Evolutionary conservation across 768 basidiomycete genomes (phyloP).

Genomic region (Lyophyllum semitale): DNA sequence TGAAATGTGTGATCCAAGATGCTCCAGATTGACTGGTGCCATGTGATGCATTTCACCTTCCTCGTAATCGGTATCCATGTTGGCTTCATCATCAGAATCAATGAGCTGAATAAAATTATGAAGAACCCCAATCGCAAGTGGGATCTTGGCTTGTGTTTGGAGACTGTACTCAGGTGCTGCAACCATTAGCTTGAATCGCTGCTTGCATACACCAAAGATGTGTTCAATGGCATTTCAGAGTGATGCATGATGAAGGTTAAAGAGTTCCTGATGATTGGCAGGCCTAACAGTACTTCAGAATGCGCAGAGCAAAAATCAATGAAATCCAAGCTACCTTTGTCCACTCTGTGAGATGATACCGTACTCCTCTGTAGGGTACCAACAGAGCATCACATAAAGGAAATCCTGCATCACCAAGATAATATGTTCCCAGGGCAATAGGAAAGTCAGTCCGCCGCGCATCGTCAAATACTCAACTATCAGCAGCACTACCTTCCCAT

Average conservation of each 20-base stretch:
- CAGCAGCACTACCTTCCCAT: constrained; percentile 41
- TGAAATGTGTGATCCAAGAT: constrained; percentile 12
- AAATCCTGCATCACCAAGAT: constrained; percentile 41
- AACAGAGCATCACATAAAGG: constrained; percentile 31
- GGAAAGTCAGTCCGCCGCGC: constrained; percentile 26
- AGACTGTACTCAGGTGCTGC: constrained; percentile 8
- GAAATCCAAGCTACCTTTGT: constrained; percentile 5
- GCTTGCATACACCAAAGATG: constrained; percentile 6
- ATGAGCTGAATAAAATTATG: constrained; percentile 29
- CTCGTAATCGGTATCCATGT: not conserved
- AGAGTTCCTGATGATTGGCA: constrained; percentile 37
- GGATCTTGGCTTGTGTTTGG: constrained; percentile 21
- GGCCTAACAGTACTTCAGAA: too few relatives aligned
- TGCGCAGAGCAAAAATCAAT: too few relatives aligned
- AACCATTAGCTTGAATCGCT: constrained; percentile 15
- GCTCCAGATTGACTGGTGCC: constrained; percentile 5
- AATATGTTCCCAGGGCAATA: constrained; percentile 32
- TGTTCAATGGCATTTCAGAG: constrained; percentile 34
- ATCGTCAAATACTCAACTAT: constrained; percentile 32
- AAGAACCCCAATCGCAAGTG: constrained; percentile 19
- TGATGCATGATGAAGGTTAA: constrained; percentile 41
- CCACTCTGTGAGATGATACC: constrained; percentile 30
- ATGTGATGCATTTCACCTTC: too few relatives aligned
- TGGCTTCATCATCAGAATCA: constrained; percentile 17
- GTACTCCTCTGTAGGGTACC: constrained; percentile 36